A percentile compares a stretch with the other conserved stretches of the same genome.
Evolutionary conservation across 2,329 filamentous ascomycete species (phyloP).

Genomic region (Trichophaea hybrida): DNA sequence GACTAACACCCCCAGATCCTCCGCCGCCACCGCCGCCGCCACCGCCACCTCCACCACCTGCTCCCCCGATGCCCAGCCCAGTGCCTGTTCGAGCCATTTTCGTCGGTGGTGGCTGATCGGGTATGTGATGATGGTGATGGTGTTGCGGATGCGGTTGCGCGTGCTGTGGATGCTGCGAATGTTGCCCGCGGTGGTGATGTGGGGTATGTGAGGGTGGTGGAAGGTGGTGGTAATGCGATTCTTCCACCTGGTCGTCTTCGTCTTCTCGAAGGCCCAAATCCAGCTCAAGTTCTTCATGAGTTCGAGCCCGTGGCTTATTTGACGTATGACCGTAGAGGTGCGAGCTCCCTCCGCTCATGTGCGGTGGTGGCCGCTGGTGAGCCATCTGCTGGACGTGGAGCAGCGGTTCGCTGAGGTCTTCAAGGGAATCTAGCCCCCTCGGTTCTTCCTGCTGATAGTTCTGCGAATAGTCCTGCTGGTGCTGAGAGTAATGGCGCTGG

Average conservation of each 20-base stretch:
- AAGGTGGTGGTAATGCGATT: conserved; percentile 26
- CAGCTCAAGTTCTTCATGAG: conserved; percentile 24
- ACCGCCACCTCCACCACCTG: not conserved
- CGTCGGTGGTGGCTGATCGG: conserved; percentile 54
- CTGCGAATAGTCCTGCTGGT: not conserved
- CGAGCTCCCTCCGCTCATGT: conserved; percentile 16
- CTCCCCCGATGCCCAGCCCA: conserved; percentile 24
- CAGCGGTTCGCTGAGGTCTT: conserved; percentile 23
- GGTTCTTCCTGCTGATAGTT: conserved; percentile 9
- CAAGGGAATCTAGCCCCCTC: conserved; percentile 22
- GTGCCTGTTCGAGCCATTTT: conserved; percentile 38
- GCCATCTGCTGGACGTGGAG: conserved; percentile 24
- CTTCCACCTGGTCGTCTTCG: conserved; percentile 27
- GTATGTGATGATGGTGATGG: conserved; percentile 66
- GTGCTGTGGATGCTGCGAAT: conserved; percentile 9
- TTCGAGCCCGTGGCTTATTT: conserved; percentile 22
- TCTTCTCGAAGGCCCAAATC: conserved; percentile 23
- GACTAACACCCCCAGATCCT: conserved; percentile 35
- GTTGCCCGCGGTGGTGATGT: conserved; percentile 13
- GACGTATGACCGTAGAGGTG: conserved; percentile 22
- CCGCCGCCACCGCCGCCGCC: not conserved
- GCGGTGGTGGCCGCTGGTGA: conserved; percentile 23
- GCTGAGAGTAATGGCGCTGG: not conserved
- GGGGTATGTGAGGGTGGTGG: conserved; percentile 18
- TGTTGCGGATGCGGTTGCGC: conserved; percentile 31